Evolutionary conservation across 306 rosid species (phyloP).

Genomic region (Malus sieversii): DNA sequence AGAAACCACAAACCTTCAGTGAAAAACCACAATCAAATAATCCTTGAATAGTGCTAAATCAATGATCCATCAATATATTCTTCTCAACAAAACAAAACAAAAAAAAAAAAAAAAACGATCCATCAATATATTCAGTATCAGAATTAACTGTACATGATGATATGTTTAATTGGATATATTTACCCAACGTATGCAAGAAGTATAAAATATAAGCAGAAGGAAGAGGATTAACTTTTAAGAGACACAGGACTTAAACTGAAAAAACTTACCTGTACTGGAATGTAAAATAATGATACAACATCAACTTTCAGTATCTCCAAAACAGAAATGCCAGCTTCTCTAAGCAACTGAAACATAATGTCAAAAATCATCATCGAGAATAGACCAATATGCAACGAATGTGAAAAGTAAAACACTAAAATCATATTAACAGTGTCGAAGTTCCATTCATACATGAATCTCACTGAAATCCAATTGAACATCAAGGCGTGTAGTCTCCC

Average conservation of each 20-base stretch:
- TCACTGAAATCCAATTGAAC: conserved; percentile 86
- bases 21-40: neutral
- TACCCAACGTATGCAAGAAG: neutral
- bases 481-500: conserved; percentile 89
- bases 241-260: conserved; percentile 2
- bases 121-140: neutral
- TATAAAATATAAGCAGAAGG: conserved; percentile 1
- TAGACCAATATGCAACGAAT: conserved; percentile 21
- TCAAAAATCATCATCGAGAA: conserved; percentile 28
- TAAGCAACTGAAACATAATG: conserved; percentile 57
- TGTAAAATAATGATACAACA: conserved; percentile 58
- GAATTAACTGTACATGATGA: neutral
- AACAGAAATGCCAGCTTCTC: conserved; percentile 73
- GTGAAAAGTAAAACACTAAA: conserved; percentile 9
- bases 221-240: neutral
- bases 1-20: neutral
- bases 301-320: conserved; percentile 92
- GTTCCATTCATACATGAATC: conserved; percentile 71
- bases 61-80: neutral
- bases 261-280: conserved; percentile 69
- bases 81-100: too few relatives aligned
- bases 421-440: conserved; percentile 24
- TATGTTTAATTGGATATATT: neutral
- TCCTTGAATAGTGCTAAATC: neutral
- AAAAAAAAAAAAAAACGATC: neutral